Evolutionary conservation across 768 basidiomycete species (phyloP).

Genomic region (Rickenella mellea): DNA sequence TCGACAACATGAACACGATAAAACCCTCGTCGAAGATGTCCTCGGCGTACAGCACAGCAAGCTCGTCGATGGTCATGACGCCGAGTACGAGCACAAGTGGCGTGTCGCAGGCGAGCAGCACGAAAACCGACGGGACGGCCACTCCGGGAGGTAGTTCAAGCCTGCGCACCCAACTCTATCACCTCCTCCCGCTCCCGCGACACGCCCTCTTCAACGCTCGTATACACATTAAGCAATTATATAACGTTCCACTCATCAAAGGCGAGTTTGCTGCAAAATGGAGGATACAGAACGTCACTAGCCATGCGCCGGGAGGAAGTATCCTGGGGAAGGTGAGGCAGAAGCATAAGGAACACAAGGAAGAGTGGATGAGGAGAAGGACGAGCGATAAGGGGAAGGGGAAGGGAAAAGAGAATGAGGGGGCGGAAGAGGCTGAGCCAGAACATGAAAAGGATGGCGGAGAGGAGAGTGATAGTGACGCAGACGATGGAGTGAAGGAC

Average conservation of each 20-base stretch:
- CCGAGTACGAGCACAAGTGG: too few species aligned
- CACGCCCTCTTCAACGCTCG: constrained; percentile 59
- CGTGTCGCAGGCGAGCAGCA: too few species aligned
- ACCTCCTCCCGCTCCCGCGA: constrained; percentile 33
- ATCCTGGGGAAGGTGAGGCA: constrained; percentile 32
- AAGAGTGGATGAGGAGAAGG: constrained; percentile 6
- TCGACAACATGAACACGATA: too few species aligned
- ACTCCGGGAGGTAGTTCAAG: too few species aligned
- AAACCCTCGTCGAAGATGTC: too few species aligned
- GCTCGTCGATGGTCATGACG: too few species aligned
- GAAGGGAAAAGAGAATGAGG: constrained; percentile 6
- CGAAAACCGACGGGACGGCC: too few species aligned
- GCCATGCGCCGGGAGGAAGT: constrained; percentile 25
- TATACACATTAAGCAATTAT: constrained; percentile 55
- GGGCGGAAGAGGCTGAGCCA: constrained; percentile 14
- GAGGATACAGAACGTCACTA: constrained; percentile 65
- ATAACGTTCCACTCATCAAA: constrained; percentile 59
- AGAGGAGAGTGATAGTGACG: constrained; percentile 3
- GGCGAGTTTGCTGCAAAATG: constrained; percentile 65
- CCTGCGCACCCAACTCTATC: constrained; percentile 7
- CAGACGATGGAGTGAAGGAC: constrained; percentile 9
- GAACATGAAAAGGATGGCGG: neutral
- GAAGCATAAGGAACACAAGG: constrained; percentile 24
- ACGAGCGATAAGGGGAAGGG: constrained; percentile 5
- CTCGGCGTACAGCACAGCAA: too few species aligned